Evolutionary conservation across 441 rosid species (phyloP).

Genomic region (Capsella rubella): DNA sequence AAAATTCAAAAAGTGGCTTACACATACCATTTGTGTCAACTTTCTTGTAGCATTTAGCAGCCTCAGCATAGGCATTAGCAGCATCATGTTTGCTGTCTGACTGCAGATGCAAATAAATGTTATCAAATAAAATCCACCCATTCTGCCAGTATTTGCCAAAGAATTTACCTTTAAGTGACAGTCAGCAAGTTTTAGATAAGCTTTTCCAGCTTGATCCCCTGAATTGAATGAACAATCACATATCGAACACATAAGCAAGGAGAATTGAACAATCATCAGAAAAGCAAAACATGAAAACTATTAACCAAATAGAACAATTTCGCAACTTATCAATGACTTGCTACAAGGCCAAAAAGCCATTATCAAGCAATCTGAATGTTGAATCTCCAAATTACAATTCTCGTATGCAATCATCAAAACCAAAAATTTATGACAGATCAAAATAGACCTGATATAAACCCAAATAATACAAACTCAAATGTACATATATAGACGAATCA

Average conservation of each 20-base stretch:
- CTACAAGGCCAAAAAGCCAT: not conserved
- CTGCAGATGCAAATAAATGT: constrained; percentile 50
- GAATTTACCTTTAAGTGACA: constrained; percentile 79
- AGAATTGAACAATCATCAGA: not conserved
- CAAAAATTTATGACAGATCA: constrained; percentile 4
- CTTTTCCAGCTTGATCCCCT: constrained; percentile 94
- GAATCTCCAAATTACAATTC: constrained; percentile 4
- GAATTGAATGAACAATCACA: constrained; percentile 45
- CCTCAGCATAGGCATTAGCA: constrained; percentile 90
- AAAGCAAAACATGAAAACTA: not conserved
- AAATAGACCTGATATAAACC: not conserved
- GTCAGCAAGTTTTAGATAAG: constrained; percentile 75
- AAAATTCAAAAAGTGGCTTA: constrained; percentile 10
- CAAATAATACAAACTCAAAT: not conserved
- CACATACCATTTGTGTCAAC: constrained; percentile 74
- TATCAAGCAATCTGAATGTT: constrained; percentile 18
- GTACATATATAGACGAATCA: constrained; percentile 18
- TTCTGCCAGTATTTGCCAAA: not conserved
- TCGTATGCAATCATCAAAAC: not conserved
- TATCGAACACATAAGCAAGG: constrained; percentile 18
- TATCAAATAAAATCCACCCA: constrained; percentile 6
- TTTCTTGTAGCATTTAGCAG: constrained; percentile 96
- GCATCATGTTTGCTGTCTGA: constrained; percentile 96
- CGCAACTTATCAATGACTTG: constrained; percentile 15
- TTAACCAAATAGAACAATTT: constrained; percentile 7